phyloP scores from a whole-genome alignment of 2,329 filamentous ascomycete species.

The Claviceps spartinae region DNA sequence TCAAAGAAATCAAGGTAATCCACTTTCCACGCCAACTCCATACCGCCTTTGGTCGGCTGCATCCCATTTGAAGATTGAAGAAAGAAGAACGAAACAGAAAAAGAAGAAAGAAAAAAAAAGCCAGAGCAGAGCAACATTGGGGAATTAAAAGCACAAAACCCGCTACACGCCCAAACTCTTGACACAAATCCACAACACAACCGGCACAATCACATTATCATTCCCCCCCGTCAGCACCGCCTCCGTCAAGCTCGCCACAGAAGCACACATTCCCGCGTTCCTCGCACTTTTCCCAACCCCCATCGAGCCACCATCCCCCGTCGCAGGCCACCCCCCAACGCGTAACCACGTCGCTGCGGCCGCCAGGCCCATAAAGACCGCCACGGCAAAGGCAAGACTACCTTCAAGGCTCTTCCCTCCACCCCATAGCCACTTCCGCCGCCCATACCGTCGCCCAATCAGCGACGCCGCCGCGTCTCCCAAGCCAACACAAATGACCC shows the following conservation, averaged over 20 bases:
- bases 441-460: slow-evolving; percentile 74
- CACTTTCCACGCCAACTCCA: too few relatives aligned
- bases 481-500: slow-evolving; percentile 87
- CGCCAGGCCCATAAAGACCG: slow-evolving; percentile 63
- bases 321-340: slow-evolving; percentile 59
- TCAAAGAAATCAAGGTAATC: too few relatives aligned
- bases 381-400: slow-evolving; percentile 63
- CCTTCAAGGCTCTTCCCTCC: slow-evolving; percentile 94
- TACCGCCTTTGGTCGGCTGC: too few relatives aligned
- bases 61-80: too few relatives aligned
- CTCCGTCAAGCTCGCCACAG: slow-evolving; percentile 79
- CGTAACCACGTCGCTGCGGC: slow-evolving; percentile 60
- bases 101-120: background rate
- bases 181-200: slow-evolving; percentile 85
- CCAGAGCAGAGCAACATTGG: background rate
- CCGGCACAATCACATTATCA: slow-evolving; percentile 93
- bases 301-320: slow-evolving; percentile 24
- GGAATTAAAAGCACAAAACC: background rate
- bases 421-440: slow-evolving; percentile 88
- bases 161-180: slow-evolving; percentile 53
- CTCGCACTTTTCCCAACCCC: slow-evolving; percentile 28
- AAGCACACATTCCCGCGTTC: slow-evolving; percentile 61
- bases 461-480: slow-evolving; percentile 89
- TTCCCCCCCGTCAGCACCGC: slow-evolving; percentile 93
- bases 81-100: background rate